Base-by-base conservation (phyloP, 2,329 filamentous ascomycete genomes). In the Nemania bipapillata region DNA sequence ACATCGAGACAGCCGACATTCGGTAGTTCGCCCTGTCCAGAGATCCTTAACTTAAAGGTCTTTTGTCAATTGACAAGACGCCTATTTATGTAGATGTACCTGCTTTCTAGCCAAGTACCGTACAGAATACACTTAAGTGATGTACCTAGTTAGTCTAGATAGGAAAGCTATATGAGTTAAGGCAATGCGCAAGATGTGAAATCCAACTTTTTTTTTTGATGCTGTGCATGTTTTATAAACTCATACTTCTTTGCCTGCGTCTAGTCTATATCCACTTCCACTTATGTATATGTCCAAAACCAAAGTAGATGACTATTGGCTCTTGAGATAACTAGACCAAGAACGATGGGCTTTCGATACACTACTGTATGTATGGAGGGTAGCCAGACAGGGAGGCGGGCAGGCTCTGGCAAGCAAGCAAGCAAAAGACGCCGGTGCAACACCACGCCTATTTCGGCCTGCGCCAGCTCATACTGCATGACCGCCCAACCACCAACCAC, bases 401-500 rank as follows among this genome's bases (percentile, higher is more conserved):
- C 7, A 50, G 53, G 53, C n/a, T n/a, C n/a, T n/a, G 28, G 40
- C 15, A 55, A 50, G 45, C 7, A 50, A 42, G 53, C 49, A 55
- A 24, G 40, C n/a, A 69, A 54, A 28, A 32, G 15, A 24, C n/a
- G 30, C 22, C 53, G 22, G 54, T 55, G 12, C 56, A n/a, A 59
- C 61, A 65, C 66, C 57, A 63, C 61, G 30, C 66, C 66, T 64
- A 63, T 63, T 66, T 71, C 52, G 69, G 66, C 49, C 22, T 53
- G 45, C 66, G 71, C 69, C 71, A 73, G 61, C 71, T 67, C 71
- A 73, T 65, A 73, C 71, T 73, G 71, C 71, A 70, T 72, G 50
- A 35, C 32, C 65, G 62, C 65, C 68, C 67, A 69, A 70, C 60
- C 65, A 63, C 65, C 64, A 66, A 66, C 57, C 45, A 56, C 30